Percentiles rank a stretch among this genome's conserved stretches.
Conservation (phyloP, 371 early-diverging fungal species). For the Mortierella sp. region DNA sequence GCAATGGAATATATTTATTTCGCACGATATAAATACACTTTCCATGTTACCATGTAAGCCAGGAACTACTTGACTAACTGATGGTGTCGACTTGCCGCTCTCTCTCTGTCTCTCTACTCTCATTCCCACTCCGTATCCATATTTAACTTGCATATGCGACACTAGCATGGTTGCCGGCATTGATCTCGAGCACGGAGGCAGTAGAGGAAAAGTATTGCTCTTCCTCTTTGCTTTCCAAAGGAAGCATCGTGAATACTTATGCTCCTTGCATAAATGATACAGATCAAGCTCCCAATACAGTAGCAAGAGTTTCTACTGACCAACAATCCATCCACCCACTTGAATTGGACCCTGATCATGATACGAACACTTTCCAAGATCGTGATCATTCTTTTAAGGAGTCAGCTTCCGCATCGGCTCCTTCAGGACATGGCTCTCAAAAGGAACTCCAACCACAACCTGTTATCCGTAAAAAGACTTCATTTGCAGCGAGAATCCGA, state of each 20-base stretch:
- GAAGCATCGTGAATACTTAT: not conserved
- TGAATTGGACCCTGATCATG: conserved; percentile 27
- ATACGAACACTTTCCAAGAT: not conserved
- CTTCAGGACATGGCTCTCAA: not conserved
- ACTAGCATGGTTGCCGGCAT: conserved; percentile 31
- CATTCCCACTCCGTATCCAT: not conserved
- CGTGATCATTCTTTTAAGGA: not conserved
- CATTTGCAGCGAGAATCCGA: conserved; percentile 44
- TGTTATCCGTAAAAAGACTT: conserved; percentile 41
- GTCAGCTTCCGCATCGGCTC: not conserved
- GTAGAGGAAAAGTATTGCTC: not conserved
- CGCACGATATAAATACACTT: too few relatives aligned
- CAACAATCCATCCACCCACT: conserved; percentile 47
- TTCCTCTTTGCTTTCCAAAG: not conserved
- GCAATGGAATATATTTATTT: not conserved
- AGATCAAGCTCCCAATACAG: conserved; percentile 13
- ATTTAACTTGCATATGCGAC: not conserved
- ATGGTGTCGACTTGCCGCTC: not conserved
- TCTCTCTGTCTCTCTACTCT: not conserved
- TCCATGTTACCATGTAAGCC: too few relatives aligned
- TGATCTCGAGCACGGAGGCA: conserved; percentile 2
- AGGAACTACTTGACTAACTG: too few relatives aligned
- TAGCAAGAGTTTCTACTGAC: conserved; percentile 21
- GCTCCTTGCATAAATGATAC: not conserved
- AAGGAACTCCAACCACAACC: conserved; percentile 15